Base-by-base conservation (phyloP, 345 rosid genomes). In the Erysimum cheiranthoides region DNA sequence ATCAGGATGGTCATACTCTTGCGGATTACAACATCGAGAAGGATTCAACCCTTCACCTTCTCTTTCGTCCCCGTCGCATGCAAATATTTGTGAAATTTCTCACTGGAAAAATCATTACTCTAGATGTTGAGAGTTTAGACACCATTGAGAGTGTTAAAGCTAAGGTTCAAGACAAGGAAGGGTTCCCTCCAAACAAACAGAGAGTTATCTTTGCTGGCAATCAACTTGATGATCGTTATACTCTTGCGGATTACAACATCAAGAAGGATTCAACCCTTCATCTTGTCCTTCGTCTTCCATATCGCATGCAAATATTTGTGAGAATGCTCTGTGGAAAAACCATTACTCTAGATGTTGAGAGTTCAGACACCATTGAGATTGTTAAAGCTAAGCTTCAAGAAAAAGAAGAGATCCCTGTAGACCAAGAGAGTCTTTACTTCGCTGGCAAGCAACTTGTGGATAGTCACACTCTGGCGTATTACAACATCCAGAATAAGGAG, bases 241-340 rank as follows among this genome's bases (percentile, higher is more conserved):
- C 65, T 0, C 3, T 60, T 0, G 65, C 46, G 0, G 65, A 60
- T 5, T 60, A 60, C 31, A 60, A 18, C 5, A 61, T 61, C 6
- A 47, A 61, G 0, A 61, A 61, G 18, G 66, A 61, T 0, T 61
- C 66, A 6, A 61, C 49, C 3, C 65, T 60, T 18, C 65, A 60
- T 6, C 32, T 60, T 1, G 65, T 21, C 1, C 21, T 46, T n/a
- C 4, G 51, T 3, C 1, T 46, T 3, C 4, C 10, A 0, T 10
- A 21, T 46, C 21, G 51, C 4, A 46, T 58, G 63, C 63, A 58
- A 0, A 58, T 58, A 1, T 34, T 58, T 58, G 43, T 58, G 0
- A 38, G 36, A 0, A 60, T 46, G 0, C 67, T 62, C 1, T 25
- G 51, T 0, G 51, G 67, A 2, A 62, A 62, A 3, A 62, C 67